A percentile compares a stretch with the other conserved stretches of the same genome.
Evolutionary conservation across 352 stramenopile species (phyloP).

Genomic region (Phytopythium sindhum): DNA sequence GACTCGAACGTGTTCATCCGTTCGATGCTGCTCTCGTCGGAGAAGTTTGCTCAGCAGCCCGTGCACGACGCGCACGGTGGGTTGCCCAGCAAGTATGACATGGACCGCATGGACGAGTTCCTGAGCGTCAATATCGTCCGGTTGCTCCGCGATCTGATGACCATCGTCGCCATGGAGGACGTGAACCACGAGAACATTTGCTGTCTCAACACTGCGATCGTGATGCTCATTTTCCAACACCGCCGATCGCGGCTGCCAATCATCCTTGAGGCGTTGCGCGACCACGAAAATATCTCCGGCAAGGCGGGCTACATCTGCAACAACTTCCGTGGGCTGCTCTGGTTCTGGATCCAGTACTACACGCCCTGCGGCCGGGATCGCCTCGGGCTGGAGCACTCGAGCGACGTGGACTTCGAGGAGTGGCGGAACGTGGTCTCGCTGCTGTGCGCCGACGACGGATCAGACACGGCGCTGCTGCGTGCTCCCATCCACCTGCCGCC

Average conservation of each 20-base stretch:
- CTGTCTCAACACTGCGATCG: constrained; percentile 95
- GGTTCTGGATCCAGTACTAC: constrained; percentile 97
- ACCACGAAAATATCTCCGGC: constrained; percentile 57
- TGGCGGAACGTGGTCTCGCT: constrained; percentile 90
- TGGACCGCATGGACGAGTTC: constrained; percentile 87
- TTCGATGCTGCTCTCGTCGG: constrained; percentile 84
- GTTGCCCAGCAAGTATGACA: constrained; percentile 47
- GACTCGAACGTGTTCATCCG: constrained; percentile 97
- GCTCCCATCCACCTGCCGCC: constrained; percentile 44
- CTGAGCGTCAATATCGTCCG: constrained; percentile 84
- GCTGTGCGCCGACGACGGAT: constrained; percentile 92
- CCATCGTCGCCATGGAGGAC: constrained; percentile 91
- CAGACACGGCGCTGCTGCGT: constrained; percentile 72
- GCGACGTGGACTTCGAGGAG: constrained; percentile 92
- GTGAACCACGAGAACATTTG: constrained; percentile 98
- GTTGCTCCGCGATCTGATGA: constrained; percentile 94
- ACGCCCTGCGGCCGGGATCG: constrained; percentile 90
- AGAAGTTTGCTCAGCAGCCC: constrained; percentile 58
- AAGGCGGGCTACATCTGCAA: constrained; percentile 69
- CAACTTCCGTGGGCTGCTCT: constrained; percentile 93
- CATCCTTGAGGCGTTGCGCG: constrained; percentile 66
- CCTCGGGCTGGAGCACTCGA: constrained; percentile 93
- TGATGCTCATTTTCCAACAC: constrained; percentile 94
- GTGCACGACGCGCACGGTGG: constrained; percentile 29
- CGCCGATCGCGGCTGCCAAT: constrained; percentile 76